Evolutionary conservation across 495 filamentous ascomycete species (phyloP).

Genomic region (Aeminium ludgeri): DNA sequence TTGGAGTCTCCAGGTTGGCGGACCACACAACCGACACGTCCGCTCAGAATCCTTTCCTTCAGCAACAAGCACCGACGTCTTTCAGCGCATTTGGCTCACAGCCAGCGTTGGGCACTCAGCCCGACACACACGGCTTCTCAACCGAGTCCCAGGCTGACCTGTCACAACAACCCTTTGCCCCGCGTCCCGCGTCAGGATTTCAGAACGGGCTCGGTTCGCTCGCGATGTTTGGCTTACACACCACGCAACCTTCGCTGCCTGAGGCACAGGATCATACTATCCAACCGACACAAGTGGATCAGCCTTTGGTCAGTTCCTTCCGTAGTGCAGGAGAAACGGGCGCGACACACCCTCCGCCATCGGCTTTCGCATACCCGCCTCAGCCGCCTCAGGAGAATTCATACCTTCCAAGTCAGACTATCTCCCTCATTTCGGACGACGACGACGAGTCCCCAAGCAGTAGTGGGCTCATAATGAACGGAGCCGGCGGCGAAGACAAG

Average conservation of each 20-base stretch:
- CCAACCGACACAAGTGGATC: constrained; percentile 7
- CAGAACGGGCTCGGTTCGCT: not conserved
- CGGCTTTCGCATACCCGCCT: not conserved
- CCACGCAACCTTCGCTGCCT: not conserved
- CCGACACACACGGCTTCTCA: too few relatives aligned
- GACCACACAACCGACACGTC: constrained; percentile 1
- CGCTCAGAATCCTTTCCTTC: not conserved
- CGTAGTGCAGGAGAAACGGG: not conserved
- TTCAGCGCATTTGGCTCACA: not conserved
- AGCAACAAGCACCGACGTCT: not conserved
- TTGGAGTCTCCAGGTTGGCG: not conserved
- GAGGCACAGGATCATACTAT: constrained; percentile 6
- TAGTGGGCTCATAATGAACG: constrained; percentile 1
- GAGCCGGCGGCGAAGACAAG: not conserved
- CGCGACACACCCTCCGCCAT: not conserved
- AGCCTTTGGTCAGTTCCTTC: constrained; percentile 8
- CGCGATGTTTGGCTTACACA: not conserved
- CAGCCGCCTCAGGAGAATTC: not conserved
- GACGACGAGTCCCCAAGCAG: constrained; percentile 1
- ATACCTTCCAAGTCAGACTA: not conserved
- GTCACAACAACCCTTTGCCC: too few relatives aligned
- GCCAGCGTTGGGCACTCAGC: too few relatives aligned
- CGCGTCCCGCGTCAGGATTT: too few relatives aligned
- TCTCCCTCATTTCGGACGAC: constrained; percentile 10
- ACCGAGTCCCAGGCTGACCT: too few relatives aligned